Evolutionary conservation across 176 grass and related monocot species (phyloP), one percentile per base, ranked within the genome.

Genomic region (Tillandsia fasciculata): DNA sequence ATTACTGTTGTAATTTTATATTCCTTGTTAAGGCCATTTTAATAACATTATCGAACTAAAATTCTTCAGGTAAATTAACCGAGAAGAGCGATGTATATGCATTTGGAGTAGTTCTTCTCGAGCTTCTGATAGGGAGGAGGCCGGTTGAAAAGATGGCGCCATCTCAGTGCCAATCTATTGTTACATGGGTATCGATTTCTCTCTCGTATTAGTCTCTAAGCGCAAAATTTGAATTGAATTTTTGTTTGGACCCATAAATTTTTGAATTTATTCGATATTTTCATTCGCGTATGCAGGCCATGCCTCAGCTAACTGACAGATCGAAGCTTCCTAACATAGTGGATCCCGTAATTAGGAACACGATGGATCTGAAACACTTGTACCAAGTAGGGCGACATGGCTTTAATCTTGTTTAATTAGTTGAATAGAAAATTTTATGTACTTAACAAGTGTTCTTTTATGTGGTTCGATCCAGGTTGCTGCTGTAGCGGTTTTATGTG

Each of bases 291-390:
- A 14, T 65, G 63, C 82, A 99, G 94, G 94, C 90, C 64, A 99
- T 99, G 90, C 94, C 90, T 12, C 94, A 99, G 78, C 70, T 99
- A 47, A 99, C 82, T 0, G 94, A 99, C 82, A 85, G 94, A 88
- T 88, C 87, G 6, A 93, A 86, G 65, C 82, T 99, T 68, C 94
- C 94, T 65, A 93, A 65, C 63, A 93, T 93, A 72, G 74, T 99
- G 58, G 94, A 99, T 70, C 87, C 94, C 74, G 94, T 93, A 70
- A 93, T 93, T 83, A 86, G 70, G 82, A 84, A 99, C 57, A 86
- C 77, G 61, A 99, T 99, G 94, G 90, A 99, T 63, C 79, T 72
- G 50, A 99, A 99, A 70, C 94, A 99, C 72, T 74, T 99, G 63
- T 99, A 93, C 73, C 94, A 99, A 83, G 94, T 99, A 78, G 48